These are phyloP conservation scores for Aaosphaeria pasadenensis DNA, from an alignment of 2,329 filamentous ascomycete species.

Conservation along the genomic window DNA sequence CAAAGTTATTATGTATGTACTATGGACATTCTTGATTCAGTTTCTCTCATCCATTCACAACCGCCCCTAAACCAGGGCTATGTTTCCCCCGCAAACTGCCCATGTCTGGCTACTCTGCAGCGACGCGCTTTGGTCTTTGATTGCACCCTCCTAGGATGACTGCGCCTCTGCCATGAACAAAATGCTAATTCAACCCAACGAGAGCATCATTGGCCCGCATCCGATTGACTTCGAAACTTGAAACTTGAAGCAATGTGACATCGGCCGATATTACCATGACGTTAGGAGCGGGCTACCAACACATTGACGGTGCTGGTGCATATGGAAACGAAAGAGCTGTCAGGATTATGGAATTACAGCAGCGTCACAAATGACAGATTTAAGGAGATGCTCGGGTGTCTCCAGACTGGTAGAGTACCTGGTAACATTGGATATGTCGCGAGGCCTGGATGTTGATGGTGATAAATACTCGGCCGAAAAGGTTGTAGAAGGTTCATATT, in stretches of 20 bases:
- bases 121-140: background rate
- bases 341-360: slow-evolving; percentile 8
- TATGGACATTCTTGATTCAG: background rate
- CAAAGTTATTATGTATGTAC: no score
- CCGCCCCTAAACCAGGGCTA: background rate
- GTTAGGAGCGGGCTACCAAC: slow-evolving; percentile 16
- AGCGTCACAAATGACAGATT: slow-evolving; percentile 56
- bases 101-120: background rate
- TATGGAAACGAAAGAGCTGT: slow-evolving; percentile 13
- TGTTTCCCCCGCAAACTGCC: no score
- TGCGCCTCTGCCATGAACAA: background rate
- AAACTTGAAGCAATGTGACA: slow-evolving; percentile 12
- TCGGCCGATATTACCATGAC: slow-evolving; percentile 31
- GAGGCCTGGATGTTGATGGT: background rate
- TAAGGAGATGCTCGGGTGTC: slow-evolving; percentile 4
- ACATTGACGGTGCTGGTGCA: slow-evolving; percentile 14
- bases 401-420: background rate
- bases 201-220: slow-evolving; percentile 5
- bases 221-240: slow-evolving; percentile 18
- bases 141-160: background rate
- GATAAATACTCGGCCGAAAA: slow-evolving; percentile 3
- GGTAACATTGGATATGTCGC: background rate
- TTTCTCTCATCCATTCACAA: background rate
- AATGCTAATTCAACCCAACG: background rate
- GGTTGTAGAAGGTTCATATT: slow-evolving; percentile 64